These are phyloP conservation scores for Echites panduratus DNA, from an alignment of 257 asterid genomes.

Conservation along the genomic window DNA sequence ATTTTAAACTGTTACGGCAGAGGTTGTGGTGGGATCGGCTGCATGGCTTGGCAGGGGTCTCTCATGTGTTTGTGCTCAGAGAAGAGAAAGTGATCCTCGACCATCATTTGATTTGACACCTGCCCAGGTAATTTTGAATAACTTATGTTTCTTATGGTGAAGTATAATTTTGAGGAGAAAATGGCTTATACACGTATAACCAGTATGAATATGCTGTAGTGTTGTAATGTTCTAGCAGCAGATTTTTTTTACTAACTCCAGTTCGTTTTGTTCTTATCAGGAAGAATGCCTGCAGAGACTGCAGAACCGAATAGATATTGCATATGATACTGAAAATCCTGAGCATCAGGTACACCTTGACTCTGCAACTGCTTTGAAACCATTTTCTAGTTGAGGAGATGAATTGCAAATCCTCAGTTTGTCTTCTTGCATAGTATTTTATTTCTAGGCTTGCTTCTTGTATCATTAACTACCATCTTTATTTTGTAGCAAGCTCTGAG, in stretches of 20 bases:
- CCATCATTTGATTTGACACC: slow-evolving; percentile 92
- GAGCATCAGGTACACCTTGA: slow-evolving; percentile 76
- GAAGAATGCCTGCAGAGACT: slow-evolving; percentile 84
- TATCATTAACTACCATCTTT: slow-evolving; percentile 8
- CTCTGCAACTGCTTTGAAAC: background rate
- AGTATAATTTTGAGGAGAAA: background rate
- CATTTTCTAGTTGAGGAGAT: slow-evolving; percentile 3
- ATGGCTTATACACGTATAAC: background rate
- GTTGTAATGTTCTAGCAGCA: background rate
- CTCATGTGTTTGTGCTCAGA: slow-evolving; percentile 94
- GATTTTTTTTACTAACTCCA: slow-evolving; percentile 2
- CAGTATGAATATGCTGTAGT: background rate
- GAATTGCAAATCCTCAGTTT: background rate
- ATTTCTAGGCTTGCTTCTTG: slow-evolving; percentile 6
- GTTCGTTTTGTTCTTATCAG: slow-evolving; percentile 33
- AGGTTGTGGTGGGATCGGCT: slow-evolving; percentile 94
- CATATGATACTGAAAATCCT: slow-evolving; percentile 67
- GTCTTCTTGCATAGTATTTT: slow-evolving; percentile 4
- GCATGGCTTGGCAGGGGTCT: slow-evolving; percentile 99
- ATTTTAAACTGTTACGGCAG: slow-evolving; percentile 47
- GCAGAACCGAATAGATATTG: slow-evolving; percentile 77
- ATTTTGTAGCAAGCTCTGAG: slow-evolving; percentile 63
- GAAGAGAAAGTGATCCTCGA: slow-evolving; percentile 87
- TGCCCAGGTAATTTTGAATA: slow-evolving; percentile 48
- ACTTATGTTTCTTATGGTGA: background rate